These are phyloP conservation scores for Hypoxylon sp. DNA, from an alignment of 2,329 filamentous ascomycete genomes.

Conservation along the genomic window DNA sequence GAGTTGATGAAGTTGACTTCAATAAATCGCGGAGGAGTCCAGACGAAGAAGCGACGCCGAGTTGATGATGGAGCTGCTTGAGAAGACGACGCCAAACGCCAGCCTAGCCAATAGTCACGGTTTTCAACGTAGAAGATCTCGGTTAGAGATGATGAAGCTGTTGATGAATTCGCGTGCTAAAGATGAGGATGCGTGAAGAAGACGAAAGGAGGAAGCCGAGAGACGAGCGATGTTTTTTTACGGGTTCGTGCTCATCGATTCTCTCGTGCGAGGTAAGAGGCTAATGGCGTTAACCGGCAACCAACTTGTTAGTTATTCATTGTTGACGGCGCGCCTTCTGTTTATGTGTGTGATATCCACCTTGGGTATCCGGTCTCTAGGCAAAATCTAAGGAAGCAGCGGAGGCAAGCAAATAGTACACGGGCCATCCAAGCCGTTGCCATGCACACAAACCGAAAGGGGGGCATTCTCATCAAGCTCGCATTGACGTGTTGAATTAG, in stretches of 20 bases:
- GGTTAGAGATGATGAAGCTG: constrained; percentile 40
- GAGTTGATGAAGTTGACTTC: neutral
- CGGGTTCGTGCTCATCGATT: neutral
- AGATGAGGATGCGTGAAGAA: constrained; percentile 33
- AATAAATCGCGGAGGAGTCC: constrained; percentile 22
- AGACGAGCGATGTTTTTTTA: too few relatives aligned
- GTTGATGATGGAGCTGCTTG: neutral
- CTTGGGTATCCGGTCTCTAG: too few relatives aligned
- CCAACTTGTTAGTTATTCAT: too few relatives aligned
- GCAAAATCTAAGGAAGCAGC: too few relatives aligned
- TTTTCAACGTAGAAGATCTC: constrained; percentile 35
- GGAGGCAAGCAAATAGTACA: too few relatives aligned
- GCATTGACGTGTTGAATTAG: too few relatives aligned
- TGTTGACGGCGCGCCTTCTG: too few relatives aligned
- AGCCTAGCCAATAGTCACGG: constrained; percentile 43
- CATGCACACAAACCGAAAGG: too few relatives aligned
- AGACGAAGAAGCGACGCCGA: neutral
- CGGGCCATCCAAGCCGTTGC: too few relatives aligned
- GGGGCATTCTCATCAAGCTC: too few relatives aligned
- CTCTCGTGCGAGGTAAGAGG: neutral
- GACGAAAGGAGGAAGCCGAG: neutral
- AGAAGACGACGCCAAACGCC: constrained; percentile 30
- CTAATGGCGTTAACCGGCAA: neutral
- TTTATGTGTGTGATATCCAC: too few relatives aligned
- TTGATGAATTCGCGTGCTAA: constrained; percentile 37